A percentile compares a stretch with the other conserved stretches of the same genome.
These are phyloP conservation scores for Leucoagaricus sp. DNA, from an alignment of 1,284 basidiomycete species.

Conservation along the genomic window DNA sequence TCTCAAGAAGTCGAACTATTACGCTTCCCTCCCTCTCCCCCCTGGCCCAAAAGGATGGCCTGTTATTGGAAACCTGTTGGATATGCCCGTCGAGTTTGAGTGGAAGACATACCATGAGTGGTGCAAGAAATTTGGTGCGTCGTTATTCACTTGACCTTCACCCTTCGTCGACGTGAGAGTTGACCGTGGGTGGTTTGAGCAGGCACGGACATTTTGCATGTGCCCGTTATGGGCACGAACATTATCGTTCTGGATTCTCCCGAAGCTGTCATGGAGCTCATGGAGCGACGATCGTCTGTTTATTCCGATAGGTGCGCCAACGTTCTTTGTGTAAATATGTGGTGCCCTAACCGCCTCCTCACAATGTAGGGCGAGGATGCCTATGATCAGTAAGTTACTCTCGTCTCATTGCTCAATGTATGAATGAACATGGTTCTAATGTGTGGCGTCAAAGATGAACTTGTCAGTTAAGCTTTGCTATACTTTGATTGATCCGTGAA, in stretches of 20 bases:
- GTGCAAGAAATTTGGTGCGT: slow-evolving; percentile 30
- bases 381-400: slow-evolving; percentile 33
- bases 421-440: background rate
- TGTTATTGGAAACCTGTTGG: slow-evolving; percentile 34
- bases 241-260: slow-evolving; percentile 41
- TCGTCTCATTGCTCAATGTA: background rate
- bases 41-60: slow-evolving; percentile 35
- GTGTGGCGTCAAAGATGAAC: slow-evolving; percentile 4
- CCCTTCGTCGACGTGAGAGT: background rate
- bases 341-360: background rate
- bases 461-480: background rate
- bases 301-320: slow-evolving; percentile 39
- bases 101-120: slow-evolving; percentile 38
- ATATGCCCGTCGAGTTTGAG: slow-evolving; percentile 34
- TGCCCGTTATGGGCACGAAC: slow-evolving; percentile 35
- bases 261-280: slow-evolving; percentile 36
- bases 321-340: background rate
- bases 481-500: background rate
- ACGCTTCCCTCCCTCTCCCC: slow-evolving; percentile 28
- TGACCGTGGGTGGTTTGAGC: background rate
- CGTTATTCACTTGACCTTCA: background rate
- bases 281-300: slow-evolving; percentile 40
- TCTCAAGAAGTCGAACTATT: slow-evolving; percentile 13
- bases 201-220: slow-evolving; percentile 40
- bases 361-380: slow-evolving; percentile 25